A percentile compares a stretch with the other conserved stretches of the same genome.
Conservation (phyloP, 192 early-diverging fungal species). For the Linnemannia schmuckeri region DNA sequence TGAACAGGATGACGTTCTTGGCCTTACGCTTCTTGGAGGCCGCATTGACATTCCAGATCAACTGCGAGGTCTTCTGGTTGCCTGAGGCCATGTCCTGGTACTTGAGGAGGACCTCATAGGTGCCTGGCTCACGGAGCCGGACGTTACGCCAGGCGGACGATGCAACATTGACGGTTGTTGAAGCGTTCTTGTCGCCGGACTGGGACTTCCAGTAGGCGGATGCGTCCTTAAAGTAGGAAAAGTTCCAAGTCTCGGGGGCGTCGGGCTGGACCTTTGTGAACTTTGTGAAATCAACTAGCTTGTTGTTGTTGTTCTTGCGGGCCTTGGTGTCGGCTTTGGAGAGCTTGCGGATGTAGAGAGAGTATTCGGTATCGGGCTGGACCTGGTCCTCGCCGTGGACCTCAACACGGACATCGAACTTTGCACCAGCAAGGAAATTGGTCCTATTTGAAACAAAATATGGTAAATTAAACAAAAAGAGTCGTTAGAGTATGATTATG, state of each 20-base stretch:
- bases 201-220: slow-evolving; percentile 29
- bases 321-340: slow-evolving; percentile 13
- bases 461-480: background rate
- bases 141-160: slow-evolving; percentile 57
- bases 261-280: slow-evolving; percentile 26
- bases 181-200: slow-evolving; percentile 18
- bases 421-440: slow-evolving; percentile 68
- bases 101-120: slow-evolving; percentile 57
- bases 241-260: slow-evolving; percentile 58
- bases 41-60: slow-evolving; percentile 54
- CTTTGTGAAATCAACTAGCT: slow-evolving; percentile 45
- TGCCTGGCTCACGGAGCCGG: slow-evolving; percentile 47
- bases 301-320: slow-evolving; percentile 21
- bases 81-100: slow-evolving; percentile 14
- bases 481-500: background rate
- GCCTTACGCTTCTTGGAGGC: slow-evolving; percentile 60
- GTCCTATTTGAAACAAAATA: slow-evolving; percentile 26
- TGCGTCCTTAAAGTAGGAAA: slow-evolving; percentile 57
- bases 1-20: slow-evolving; percentile 72
- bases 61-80: slow-evolving; percentile 52
- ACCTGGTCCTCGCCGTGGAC: slow-evolving; percentile 64
- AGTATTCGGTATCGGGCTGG: slow-evolving; percentile 56
- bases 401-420: slow-evolving; percentile 74
- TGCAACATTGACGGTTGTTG: slow-evolving; percentile 58
- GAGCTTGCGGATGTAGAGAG: slow-evolving; percentile 63